Conservation (phyloP, 257 asterid genomes). For the Forsythia suspensa region DNA sequence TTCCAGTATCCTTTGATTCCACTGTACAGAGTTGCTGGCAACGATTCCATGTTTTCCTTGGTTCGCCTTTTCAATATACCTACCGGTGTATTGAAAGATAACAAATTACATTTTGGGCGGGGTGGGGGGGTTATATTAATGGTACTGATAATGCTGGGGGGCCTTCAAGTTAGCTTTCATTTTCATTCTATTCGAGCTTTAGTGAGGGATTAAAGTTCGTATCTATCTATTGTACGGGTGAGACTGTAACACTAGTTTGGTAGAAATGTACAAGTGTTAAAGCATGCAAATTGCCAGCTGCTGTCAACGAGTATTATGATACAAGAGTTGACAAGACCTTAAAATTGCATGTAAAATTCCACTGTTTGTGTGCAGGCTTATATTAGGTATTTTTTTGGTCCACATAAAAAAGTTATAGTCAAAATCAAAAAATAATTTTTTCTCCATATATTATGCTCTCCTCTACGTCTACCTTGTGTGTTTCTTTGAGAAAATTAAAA, state of each 20-base stretch:
- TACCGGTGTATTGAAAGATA: neutral
- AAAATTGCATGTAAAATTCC: too few relatives aligned
- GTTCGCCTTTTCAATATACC: neutral
- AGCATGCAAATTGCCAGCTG: neutral
- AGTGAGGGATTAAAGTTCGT: neutral
- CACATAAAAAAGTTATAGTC: too few relatives aligned
- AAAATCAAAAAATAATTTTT: too few relatives aligned
- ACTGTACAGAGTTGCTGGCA: constrained; percentile 9
- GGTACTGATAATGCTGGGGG: neutral
- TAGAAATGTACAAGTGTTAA: neutral
- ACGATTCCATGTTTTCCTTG: constrained; percentile 28
- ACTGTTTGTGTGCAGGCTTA: too few relatives aligned
- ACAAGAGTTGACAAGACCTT: too few relatives aligned
- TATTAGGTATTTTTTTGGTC: too few relatives aligned
- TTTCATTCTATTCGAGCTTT: neutral
- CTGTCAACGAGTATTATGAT: neutral
- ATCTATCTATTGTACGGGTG: neutral
- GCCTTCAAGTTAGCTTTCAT: neutral
- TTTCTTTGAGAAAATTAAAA: too few relatives aligned
- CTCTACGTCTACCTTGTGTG: too few relatives aligned
- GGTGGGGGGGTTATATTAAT: neutral
- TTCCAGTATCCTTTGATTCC: constrained; percentile 37
- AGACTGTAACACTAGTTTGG: neutral
- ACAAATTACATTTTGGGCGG: neutral
- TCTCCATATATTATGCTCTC: too few relatives aligned